Conservation (phyloP, 495 filamentous ascomycete genomes). For the Evernia prunastri region DNA sequence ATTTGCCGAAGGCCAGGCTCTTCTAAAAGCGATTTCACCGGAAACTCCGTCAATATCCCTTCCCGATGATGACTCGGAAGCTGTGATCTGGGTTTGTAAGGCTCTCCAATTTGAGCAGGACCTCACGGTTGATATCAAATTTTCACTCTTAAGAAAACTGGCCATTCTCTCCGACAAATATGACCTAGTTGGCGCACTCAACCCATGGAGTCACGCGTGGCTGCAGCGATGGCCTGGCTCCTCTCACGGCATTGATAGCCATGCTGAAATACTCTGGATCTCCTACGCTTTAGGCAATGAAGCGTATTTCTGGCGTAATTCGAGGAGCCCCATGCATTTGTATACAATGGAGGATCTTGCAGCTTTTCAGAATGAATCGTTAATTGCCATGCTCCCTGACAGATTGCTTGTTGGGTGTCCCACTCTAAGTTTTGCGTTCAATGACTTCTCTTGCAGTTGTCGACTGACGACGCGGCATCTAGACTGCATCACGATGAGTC, state of each 20-base stretch:
- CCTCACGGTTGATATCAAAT: not conserved
- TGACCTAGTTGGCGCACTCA: not conserved
- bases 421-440: no score
- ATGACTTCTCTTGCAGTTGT: not conserved
- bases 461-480: not conserved
- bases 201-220: not conserved
- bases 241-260: rapidly evolving
- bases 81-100: slow-evolving; percentile 21
- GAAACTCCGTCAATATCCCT: slow-evolving; percentile 11
- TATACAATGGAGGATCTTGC: no score
- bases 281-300: slow-evolving; percentile 3
- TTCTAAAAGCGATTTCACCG: not conserved
- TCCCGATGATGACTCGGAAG: slow-evolving; percentile 19
- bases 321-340: not conserved
- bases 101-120: slow-evolving; percentile 22
- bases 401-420: no score
- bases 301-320: not conserved
- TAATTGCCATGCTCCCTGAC: no score
- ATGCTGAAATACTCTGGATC: not conserved
- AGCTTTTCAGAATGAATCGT: no score
- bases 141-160: slow-evolving; percentile 14
- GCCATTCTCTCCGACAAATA: slow-evolving; percentile 26
- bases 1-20: slow-evolving; percentile 25
- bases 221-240: not conserved
- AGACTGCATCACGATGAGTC: not conserved